Conservation (phyloP, 2,329 filamentous ascomycete species). For the Aureobasidium vineae region DNA sequence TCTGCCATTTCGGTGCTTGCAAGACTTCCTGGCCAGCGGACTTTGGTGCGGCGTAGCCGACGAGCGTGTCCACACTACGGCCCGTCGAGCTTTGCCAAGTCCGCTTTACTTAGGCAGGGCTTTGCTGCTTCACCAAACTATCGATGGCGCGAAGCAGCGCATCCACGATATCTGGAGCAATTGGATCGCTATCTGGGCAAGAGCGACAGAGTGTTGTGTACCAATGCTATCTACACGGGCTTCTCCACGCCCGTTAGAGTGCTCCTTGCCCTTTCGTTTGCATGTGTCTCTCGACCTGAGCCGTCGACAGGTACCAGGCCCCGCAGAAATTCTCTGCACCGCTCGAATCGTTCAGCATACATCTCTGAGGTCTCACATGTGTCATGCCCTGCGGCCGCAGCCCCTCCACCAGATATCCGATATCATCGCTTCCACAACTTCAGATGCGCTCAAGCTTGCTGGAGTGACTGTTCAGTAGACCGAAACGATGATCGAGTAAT, state of each 20-base stretch:
- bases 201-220: neutral
- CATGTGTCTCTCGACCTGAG: neutral
- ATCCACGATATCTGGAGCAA: slow-evolving; percentile 3
- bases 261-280: neutral
- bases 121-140: neutral
- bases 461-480: neutral
- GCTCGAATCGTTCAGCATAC: slow-evolving; percentile 1
- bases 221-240: neutral
- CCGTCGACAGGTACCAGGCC: neutral
- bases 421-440: neutral
- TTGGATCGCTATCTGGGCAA: neutral
- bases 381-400: neutral
- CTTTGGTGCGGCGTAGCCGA: slow-evolving; percentile 1
- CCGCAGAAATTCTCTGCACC: neutral
- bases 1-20: neutral
- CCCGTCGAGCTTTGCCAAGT: neutral
- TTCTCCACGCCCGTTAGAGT: neutral
- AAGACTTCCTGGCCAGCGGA: neutral
- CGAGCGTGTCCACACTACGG: neutral
- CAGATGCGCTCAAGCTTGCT: neutral
- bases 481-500: neutral
- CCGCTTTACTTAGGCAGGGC: neutral
- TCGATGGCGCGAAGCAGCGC: neutral
- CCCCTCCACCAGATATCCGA: neutral
- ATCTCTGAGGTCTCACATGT: neutral